Conservation (phyloP, 2,329 filamentous ascomycete genomes). For the Paracamarosporium sp. region DNA sequence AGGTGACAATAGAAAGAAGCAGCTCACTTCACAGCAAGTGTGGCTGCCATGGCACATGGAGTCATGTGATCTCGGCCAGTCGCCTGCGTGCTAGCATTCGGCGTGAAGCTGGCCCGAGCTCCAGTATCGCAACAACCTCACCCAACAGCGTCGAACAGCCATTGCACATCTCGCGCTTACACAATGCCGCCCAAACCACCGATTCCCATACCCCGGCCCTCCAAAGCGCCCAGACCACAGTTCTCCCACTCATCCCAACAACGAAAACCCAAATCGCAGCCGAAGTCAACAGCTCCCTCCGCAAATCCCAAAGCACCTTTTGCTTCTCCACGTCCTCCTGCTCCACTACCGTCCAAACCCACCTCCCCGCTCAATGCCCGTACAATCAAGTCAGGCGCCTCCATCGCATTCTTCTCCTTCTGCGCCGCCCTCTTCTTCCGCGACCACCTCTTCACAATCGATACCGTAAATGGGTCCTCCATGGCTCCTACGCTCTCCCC, state of each 20-base stretch:
- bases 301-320: background rate
- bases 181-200: conserved; percentile 35
- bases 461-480: conserved; percentile 48
- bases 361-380: conserved; percentile 5
- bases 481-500: conserved; percentile 57
- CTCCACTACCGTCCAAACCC: background rate
- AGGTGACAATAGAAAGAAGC: too few species aligned
- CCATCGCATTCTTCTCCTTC: conserved; percentile 19
- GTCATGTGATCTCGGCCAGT: background rate
- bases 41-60: too few species aligned
- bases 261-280: conserved; percentile 10
- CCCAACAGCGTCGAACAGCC: background rate
- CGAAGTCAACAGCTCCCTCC: too few species aligned
- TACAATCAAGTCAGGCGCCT: conserved; percentile 18
- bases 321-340: too few species aligned
- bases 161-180: background rate
- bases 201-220: conserved; percentile 17
- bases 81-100: background rate
- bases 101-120: background rate
- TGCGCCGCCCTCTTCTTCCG: conserved; percentile 41
- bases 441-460: conserved; percentile 48
- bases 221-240: conserved; percentile 7
- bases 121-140: background rate
- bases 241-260: conserved; percentile 5
- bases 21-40: too few species aligned